These are phyloP conservation scores for Epichloe hybrida DNA, from an alignment of 2,329 filamentous ascomycete species.

Conservation along the genomic window DNA sequence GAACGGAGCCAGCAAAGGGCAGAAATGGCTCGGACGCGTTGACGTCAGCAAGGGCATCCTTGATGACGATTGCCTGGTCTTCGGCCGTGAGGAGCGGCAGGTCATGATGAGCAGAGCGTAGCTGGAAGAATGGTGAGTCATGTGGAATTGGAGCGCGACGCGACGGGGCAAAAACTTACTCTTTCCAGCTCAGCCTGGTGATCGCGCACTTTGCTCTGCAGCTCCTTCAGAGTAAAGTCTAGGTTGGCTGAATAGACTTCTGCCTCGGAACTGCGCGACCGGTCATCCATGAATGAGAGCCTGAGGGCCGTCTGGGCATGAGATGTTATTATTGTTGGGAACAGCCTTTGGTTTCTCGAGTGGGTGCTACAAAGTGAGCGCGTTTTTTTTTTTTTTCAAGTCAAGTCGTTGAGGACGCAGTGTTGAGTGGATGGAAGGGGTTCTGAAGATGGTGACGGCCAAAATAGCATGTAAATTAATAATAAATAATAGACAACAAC, in stretches of 20 bases:
- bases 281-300: constrained; percentile 6
- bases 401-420: too few species aligned
- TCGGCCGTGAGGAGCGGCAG: constrained; percentile 13
- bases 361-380: too few species aligned
- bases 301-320: background rate
- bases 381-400: too few species aligned
- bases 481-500: too few species aligned
- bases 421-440: too few species aligned
- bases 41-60: constrained; percentile 51
- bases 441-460: too few species aligned
- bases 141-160: background rate
- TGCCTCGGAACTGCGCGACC: constrained; percentile 12
- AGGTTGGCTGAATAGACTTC: constrained; percentile 34
- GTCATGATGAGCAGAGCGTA: constrained; percentile 14
- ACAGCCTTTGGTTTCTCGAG: background rate
- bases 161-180: constrained; percentile 18
- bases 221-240: constrained; percentile 52
- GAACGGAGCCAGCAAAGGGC: constrained; percentile 50
- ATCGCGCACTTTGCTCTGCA: constrained; percentile 44
- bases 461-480: too few species aligned
- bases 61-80: constrained; percentile 34
- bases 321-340: background rate
- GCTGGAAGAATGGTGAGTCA: constrained; percentile 9
- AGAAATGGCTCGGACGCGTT: constrained; percentile 49
- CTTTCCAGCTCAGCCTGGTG: constrained; percentile 36